phyloP scores from a whole-genome alignment of 805 yeast genomes.

The Myxozyma neotropica region DNA sequence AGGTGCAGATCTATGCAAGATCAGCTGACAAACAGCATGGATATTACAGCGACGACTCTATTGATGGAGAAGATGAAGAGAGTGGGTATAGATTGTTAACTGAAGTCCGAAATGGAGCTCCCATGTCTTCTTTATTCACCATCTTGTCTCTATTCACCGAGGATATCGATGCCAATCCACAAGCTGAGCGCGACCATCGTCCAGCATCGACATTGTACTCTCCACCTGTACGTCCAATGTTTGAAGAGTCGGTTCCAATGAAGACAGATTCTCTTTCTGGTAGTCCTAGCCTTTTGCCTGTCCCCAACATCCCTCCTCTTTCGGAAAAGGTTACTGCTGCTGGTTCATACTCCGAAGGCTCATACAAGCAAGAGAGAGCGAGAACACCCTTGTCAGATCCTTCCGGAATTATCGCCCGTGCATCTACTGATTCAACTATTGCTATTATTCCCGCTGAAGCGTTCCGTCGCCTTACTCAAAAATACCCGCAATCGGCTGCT shows the following conservation, averaged over 20 bases:
- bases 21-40: constrained; percentile 39
- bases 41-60: background rate
- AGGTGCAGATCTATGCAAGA: constrained; percentile 73
- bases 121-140: constrained; percentile 78
- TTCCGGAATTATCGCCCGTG: constrained; percentile 67
- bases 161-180: constrained; percentile 40
- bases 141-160: constrained; percentile 74
- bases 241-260: constrained; percentile 19
- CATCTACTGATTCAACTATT: constrained; percentile 74
- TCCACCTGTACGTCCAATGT: constrained; percentile 4
- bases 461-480: constrained; percentile 67
- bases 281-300: constrained; percentile 11
- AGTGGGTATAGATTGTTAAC: constrained; percentile 34
- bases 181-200: background rate
- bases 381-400: background rate
- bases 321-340: constrained; percentile 12
- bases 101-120: constrained; percentile 49
- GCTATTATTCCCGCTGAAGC: constrained; percentile 90
- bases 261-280: constrained; percentile 1
- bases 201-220: constrained; percentile 1
- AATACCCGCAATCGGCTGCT: constrained; percentile 86
- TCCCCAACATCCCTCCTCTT: constrained; percentile 23
- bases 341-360: background rate
- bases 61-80: constrained; percentile 8
- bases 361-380: background rate